These are phyloP conservation scores for Hypsizygus ulmarius DNA, from an alignment of 1,284 basidiomycete genomes.

Conservation along the genomic window DNA sequence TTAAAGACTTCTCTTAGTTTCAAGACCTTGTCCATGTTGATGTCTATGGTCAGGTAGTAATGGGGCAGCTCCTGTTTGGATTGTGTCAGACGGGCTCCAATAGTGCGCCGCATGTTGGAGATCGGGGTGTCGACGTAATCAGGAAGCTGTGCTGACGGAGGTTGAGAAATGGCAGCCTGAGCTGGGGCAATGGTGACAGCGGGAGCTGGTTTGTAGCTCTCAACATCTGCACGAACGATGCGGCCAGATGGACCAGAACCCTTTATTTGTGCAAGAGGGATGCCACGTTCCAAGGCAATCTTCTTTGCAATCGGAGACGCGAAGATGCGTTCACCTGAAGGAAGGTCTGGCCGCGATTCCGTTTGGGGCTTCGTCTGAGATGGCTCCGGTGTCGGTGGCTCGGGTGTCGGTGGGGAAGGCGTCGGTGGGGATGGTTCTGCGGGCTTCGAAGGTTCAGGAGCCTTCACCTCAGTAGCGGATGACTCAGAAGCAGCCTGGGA, in stretches of 20 bases:
- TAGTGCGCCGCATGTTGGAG: slow-evolving; percentile 93
- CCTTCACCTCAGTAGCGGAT: slow-evolving; percentile 39
- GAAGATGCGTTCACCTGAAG: slow-evolving; percentile 81
- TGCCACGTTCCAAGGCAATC: slow-evolving; percentile 92
- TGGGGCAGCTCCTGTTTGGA: slow-evolving; percentile 95
- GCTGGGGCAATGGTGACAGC: slow-evolving; percentile 42
- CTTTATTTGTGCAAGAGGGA: slow-evolving; percentile 90
- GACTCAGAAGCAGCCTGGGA: slow-evolving; percentile 48
- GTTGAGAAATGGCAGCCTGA: slow-evolving; percentile 33
- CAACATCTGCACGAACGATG: slow-evolving; percentile 92
- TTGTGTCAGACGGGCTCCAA: slow-evolving; percentile 88
- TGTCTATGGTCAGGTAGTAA: slow-evolving; percentile 94
- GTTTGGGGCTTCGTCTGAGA: slow-evolving; percentile 36
- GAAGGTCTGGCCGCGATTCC: slow-evolving; percentile 50
- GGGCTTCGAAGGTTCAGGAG: slow-evolving; percentile 22
- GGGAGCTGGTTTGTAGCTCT: slow-evolving; percentile 73
- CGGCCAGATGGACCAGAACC: slow-evolving; percentile 94
- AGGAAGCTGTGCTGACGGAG: slow-evolving; percentile 45
- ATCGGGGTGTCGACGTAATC: slow-evolving; percentile 92
- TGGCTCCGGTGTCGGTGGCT: slow-evolving; percentile 39
- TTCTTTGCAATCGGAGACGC: slow-evolving; percentile 96
- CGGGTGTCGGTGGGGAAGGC: slow-evolving; percentile 39
- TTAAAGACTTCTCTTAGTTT: slow-evolving; percentile 98
- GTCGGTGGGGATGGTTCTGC: slow-evolving; percentile 28
- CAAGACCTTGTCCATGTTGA: slow-evolving; percentile 96